Percentiles rank a stretch among this genome's conserved stretches.
Conservation (phyloP, 1,139 yeast genomes). For the Pichia sp. region DNA sequence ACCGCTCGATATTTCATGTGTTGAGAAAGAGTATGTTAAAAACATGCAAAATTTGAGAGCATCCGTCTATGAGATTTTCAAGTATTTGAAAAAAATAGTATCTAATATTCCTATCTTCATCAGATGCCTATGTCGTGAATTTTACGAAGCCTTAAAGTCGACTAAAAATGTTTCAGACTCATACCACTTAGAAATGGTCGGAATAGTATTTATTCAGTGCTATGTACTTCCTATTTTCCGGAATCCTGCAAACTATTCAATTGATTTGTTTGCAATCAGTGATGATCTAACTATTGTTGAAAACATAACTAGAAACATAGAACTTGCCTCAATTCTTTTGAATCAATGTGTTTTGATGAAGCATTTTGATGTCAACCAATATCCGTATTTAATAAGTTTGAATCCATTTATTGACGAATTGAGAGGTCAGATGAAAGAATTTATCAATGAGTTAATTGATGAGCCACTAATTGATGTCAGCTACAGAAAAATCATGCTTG, state of each 20-base stretch:
- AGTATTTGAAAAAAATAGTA: conserved; percentile 39
- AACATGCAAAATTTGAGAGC: conserved; percentile 78
- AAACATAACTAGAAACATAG: conserved; percentile 46
- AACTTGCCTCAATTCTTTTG: conserved; percentile 55
- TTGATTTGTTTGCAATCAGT: conserved; percentile 30
- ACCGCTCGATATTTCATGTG: conserved; percentile 76
- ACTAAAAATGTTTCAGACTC: conserved; percentile 47
- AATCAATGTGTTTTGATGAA: conserved; percentile 64
- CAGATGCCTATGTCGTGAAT: conserved; percentile 43
- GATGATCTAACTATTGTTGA: conserved; percentile 21
- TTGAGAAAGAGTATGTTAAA: conserved; percentile 61
- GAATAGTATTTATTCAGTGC: conserved; percentile 60
- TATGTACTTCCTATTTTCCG: conserved; percentile 62
- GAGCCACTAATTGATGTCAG: conserved; percentile 56
- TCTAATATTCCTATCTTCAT: conserved; percentile 60
- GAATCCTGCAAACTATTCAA: conserved; percentile 66
- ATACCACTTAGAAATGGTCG: conserved; percentile 61
- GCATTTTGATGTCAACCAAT: conserved; percentile 51
- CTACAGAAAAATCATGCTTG: conserved; percentile 55
- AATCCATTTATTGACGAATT: conserved; percentile 62
- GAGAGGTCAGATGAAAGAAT: conserved; percentile 40
- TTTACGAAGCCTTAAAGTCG: conserved; percentile 35
- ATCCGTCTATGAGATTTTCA: conserved; percentile 54
- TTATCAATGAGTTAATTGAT: conserved; percentile 47
- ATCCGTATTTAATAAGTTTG: conserved; percentile 72